Conservation (phyloP, 2,329 filamentous ascomycete species). For the Chaetothyriales sp. region DNA sequence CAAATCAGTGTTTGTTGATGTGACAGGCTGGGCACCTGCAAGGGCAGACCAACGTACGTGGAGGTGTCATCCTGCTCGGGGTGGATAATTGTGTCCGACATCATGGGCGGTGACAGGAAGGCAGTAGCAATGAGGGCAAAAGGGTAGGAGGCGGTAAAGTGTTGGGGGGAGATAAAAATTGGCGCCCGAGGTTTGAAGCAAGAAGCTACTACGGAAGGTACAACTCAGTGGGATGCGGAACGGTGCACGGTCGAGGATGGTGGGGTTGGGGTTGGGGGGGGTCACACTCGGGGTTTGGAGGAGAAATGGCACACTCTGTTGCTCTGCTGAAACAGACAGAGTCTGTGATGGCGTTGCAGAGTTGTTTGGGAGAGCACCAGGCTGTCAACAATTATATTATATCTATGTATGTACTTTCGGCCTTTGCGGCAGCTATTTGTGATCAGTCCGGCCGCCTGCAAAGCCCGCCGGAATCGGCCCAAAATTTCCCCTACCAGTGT, state of each 20-base stretch:
- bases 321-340: not conserved
- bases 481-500: not conserved
- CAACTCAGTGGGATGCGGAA: not conserved
- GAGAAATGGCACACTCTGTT: not conserved
- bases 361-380: not conserved
- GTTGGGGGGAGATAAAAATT: conserved; percentile 8
- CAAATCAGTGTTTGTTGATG: conserved; percentile 21
- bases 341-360: not conserved
- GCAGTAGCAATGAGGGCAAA: conserved; percentile 10
- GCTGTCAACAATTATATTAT: not conserved
- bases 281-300: not conserved
- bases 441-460: not conserved
- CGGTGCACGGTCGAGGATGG: not conserved
- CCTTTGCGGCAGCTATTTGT: not conserved
- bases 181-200: conserved; percentile 13
- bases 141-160: conserved; percentile 7
- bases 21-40: conserved; percentile 4
- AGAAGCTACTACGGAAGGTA: conserved; percentile 10
- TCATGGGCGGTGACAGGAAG: conserved; percentile 17
- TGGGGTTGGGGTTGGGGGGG: not conserved
- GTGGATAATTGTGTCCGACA: conserved; percentile 38
- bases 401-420: not conserved
- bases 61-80: conserved; percentile 35
- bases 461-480: not conserved
- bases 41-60: conserved; percentile 32